These are phyloP conservation scores for Neoboletus brunneissimus DNA, from an alignment of 768 basidiomycete species.

Conservation along the genomic window DNA sequence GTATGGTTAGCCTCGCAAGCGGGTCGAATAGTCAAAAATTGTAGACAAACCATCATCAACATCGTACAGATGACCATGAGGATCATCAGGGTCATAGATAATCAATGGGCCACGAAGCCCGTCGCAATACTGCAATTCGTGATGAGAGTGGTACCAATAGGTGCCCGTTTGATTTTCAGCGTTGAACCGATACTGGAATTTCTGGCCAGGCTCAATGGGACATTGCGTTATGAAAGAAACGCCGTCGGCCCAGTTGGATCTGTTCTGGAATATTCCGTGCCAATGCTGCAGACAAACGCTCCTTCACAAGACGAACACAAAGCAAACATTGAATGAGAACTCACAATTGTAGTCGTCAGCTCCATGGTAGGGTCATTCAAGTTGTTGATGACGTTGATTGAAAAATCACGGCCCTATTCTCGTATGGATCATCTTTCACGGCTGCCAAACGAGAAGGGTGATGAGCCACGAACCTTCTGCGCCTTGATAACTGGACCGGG, in stretches of 20 bases:
- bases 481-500: slow-evolving; percentile 49
- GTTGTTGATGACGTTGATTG: slow-evolving; percentile 37
- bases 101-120: slow-evolving; percentile 42
- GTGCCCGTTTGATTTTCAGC: slow-evolving; percentile 41
- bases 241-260: slow-evolving; percentile 38
- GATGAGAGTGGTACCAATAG: slow-evolving; percentile 50
- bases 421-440: neutral
- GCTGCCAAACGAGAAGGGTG: neutral
- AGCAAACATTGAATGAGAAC: slow-evolving; percentile 8
- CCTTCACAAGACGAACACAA: neutral
- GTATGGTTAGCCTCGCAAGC: neutral
- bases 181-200: slow-evolving; percentile 43
- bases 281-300: slow-evolving; percentile 27
- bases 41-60: slow-evolving; percentile 42
- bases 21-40: neutral
- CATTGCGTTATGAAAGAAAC: slow-evolving; percentile 45
- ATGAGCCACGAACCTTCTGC: slow-evolving; percentile 34
- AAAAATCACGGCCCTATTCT: slow-evolving; percentile 33
- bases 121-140: slow-evolving; percentile 39
- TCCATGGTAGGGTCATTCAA: slow-evolving; percentile 35
- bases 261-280: slow-evolving; percentile 36
- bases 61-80: slow-evolving; percentile 40
- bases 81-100: slow-evolving; percentile 47
- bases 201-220: slow-evolving; percentile 39
- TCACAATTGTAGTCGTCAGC: slow-evolving; percentile 35